Evolutionary conservation across 2,329 filamentous ascomycete species (phyloP), one percentile per base, ranked within the genome.

Genomic region (Microdochium bolleyi): DNA sequence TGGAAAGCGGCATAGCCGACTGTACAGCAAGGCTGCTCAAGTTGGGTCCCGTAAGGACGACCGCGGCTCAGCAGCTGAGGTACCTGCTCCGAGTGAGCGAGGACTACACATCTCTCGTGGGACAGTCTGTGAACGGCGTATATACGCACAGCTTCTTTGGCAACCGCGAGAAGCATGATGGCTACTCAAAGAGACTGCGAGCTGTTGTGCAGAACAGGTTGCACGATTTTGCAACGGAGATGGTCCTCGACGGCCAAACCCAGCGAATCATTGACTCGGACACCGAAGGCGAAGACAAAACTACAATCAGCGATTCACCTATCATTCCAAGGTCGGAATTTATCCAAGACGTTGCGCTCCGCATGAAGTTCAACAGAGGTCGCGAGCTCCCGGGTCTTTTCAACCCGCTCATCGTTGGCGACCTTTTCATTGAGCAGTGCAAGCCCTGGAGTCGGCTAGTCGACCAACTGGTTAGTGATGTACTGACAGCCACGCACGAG

Each of bases 361-460:
- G 72, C 2, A 63, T 80, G 50, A 56, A 63, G 24, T 67, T 67
- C 34, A 73, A 64, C 3, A 70, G 73, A 32, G 82, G 79, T 1
- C 67, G 75, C 4, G 84, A 88, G 60, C 65, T 88, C 0, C 79
- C 80, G 0, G 81, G 83, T 0, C 79, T 71, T 0, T 85, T 82
- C 63, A 84, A 84, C 54, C 77, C 83, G 0, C 61, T 81, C 51
- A 67, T 87, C 10, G 73, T 87, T 0, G 68, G 70, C 0, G 77
- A 85, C 21, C 62, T 88, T 0, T 88, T 88, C 60, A 67, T 67
- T 19, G 74, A 84, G 49, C 82, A 87, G 54, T 82, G 75, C 0
- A 52, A 58, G 7, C 76, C 74, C 0, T 88, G 82, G 84, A 62
- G 72, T 44, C 27, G 53, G 0, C 70, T 81, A 24, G 78, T 75